Conservation (phyloP, 371 early-diverging fungal species). For the Zopfochytrium polystomum region DNA sequence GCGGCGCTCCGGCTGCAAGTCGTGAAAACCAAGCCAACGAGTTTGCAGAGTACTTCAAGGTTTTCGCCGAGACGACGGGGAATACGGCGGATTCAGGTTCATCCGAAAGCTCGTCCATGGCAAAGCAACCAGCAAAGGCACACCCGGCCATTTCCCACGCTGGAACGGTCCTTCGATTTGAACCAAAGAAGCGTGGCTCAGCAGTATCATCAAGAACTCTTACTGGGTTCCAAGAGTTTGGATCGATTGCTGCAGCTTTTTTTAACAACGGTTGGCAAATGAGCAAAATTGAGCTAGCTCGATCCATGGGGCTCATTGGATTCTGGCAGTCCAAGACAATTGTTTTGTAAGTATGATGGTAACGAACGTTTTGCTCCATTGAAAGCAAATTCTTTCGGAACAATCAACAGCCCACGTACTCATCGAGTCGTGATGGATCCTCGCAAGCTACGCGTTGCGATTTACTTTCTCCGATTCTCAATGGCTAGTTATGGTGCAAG, state of each 20-base stretch:
- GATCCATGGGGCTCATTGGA: slow-evolving; percentile 16
- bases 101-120: not conserved
- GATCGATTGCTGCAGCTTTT: slow-evolving; percentile 16
- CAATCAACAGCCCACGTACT: not conserved
- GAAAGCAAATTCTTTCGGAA: too few relatives aligned
- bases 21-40: not conserved
- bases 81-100: not conserved
- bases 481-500: slow-evolving; percentile 25
- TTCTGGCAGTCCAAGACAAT: slow-evolving; percentile 8
- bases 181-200: not conserved
- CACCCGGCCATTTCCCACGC: not conserved
- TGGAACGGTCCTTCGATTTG: not conserved
- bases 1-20: not conserved
- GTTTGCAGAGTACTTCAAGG: not conserved
- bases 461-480: slow-evolving; percentile 31
- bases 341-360: not conserved
- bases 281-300: slow-evolving; percentile 18
- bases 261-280: slow-evolving; percentile 32
- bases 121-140: not conserved
- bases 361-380: too few relatives aligned
- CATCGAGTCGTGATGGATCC: slow-evolving; percentile 26
- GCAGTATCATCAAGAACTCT: not conserved
- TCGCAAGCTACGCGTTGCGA: slow-evolving; percentile 23
- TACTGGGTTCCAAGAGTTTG: slow-evolving; percentile 4
- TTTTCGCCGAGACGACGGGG: too few relatives aligned